phyloP scores from a whole-genome alignment of 2,329 filamentous ascomycete genomes.

The Cytospora leucostoma region DNA sequence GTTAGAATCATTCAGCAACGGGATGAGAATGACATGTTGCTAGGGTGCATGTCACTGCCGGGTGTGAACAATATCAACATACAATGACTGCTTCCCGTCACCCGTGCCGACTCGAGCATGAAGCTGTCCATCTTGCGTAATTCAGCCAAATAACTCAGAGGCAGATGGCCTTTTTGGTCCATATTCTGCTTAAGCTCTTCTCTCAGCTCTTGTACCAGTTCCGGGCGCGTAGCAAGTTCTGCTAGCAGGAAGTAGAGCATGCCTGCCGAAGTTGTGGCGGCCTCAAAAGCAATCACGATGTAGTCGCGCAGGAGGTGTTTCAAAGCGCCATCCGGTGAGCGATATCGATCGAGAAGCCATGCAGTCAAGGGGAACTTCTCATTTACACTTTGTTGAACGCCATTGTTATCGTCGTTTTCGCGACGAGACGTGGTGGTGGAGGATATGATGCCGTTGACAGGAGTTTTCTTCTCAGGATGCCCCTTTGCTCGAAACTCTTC shows the following conservation, averaged over 20 bases:
- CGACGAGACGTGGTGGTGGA: not conserved
- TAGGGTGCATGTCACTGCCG: not conserved
- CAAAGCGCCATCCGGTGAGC: conserved; percentile 10
- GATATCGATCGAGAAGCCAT: conserved; percentile 19
- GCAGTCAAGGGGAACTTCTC: conserved; percentile 20
- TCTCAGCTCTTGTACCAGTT: conserved; percentile 23
- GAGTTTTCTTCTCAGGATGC: not conserved
- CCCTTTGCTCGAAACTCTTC: conserved; percentile 9
- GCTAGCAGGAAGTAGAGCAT: conserved; percentile 25
- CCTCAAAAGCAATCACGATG: conserved; percentile 28
- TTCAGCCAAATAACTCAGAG: conserved; percentile 1
- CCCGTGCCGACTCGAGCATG: conserved; percentile 4
- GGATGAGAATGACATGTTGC: not conserved
- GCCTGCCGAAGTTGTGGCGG: conserved; percentile 19
- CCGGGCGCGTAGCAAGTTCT: conserved; percentile 23
- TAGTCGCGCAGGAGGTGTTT: conserved; percentile 22
- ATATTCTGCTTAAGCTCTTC: conserved; percentile 11
- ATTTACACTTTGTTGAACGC: conserved; percentile 9
- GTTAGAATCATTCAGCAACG: not conserved
- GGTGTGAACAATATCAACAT: not conserved
- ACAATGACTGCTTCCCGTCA: conserved; percentile 7
- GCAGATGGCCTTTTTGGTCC: not conserved
- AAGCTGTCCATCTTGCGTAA: conserved; percentile 15
- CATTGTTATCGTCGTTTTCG: conserved; percentile 16
- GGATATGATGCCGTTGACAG: not conserved